Base-by-base conservation (phyloP, 805 yeast species). In the Starmerella vaccinii region DNA sequence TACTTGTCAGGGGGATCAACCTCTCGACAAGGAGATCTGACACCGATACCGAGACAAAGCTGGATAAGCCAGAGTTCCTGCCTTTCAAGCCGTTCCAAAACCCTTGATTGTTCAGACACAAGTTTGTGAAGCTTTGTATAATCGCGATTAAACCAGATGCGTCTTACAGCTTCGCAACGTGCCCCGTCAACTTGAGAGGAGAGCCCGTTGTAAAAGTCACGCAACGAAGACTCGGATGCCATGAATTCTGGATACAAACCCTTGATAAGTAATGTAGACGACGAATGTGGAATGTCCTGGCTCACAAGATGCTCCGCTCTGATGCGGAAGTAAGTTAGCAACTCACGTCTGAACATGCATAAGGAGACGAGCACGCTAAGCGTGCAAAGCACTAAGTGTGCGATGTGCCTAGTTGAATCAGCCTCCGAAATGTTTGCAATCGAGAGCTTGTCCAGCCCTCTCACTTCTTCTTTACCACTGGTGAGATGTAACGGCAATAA, bases 341-440 rank as follows among this genome's bases (percentile, higher is more conserved):
- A 65, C 60, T 88, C 95, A 39, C 68, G 65, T 1, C 75, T 57
- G 8, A 87, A 61, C 22, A 82, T 59, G 48, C 70, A 65, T 57
- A 84, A 84, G 52, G 83, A 77, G 66, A 76, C 69, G 0, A 69
- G 57, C 2, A 85, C 71, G 0, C 80, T 75, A 2, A 78, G 57
- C 0, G 81, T 49, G 2, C 84, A 72, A 65, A 82, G 67, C 0
- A 78, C 61, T 47, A 87, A 75, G 64, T 87, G 95, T 21, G 78
- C 76, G 52, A 78, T 69, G 52, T 82, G 70, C 21, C 76, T 63
- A 4, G 64, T 60, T 0, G 78, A 73, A 41, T 76, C 75, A 2
- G 70, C 57, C 5, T 74, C 70, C 0, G 86, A 74, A 3, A 86
- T 73, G 59, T 84, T 82, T 3, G 92, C 78, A 63, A 84, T 75